Evolutionary conservation across 352 stramenopile genomes (phyloP).

Genomic region (Blastocystis sp.): DNA sequence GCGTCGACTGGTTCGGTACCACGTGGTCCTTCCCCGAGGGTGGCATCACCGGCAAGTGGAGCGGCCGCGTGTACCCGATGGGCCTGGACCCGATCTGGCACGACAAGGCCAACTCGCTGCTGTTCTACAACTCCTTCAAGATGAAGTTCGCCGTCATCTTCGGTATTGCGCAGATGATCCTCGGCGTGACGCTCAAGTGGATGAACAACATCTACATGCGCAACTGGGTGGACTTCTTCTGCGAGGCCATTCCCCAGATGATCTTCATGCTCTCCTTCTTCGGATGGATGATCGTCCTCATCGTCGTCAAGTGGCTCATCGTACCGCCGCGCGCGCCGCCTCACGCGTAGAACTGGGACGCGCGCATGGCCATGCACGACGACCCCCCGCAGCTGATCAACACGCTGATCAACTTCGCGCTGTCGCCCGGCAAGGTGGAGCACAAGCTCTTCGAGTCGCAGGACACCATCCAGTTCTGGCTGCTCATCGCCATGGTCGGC

Average conservation of each 20-base stretch:
- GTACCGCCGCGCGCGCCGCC: not conserved
- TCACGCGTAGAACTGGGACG: slow-evolving; percentile 84
- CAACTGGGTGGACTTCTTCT: slow-evolving; percentile 87
- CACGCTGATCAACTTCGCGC: slow-evolving; percentile 95
- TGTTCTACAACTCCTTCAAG: slow-evolving; percentile 99
- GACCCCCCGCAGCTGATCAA: slow-evolving; percentile 95
- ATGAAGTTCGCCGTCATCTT: slow-evolving; percentile 99
- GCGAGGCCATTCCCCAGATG: slow-evolving; percentile 95
- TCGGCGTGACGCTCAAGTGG: slow-evolving; percentile 90
- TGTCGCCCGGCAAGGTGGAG: slow-evolving; percentile 86
- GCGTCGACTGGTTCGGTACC: slow-evolving; percentile 91
- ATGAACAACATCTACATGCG: slow-evolving; percentile 93
- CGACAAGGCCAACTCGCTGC: slow-evolving; percentile 90
- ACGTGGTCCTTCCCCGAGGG: slow-evolving; percentile 85
- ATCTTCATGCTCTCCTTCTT: slow-evolving; percentile 93
- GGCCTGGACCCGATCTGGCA: slow-evolving; percentile 97
- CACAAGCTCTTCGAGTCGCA: slow-evolving; percentile 74
- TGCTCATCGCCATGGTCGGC: slow-evolving; percentile 88
- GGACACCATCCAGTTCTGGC: slow-evolving; percentile 78
- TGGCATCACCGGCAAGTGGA: slow-evolving; percentile 78
- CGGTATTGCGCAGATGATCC: slow-evolving; percentile 96
- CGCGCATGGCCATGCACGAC: slow-evolving; percentile 80
- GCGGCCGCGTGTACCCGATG: slow-evolving; percentile 90
- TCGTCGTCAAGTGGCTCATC: slow-evolving; percentile 98
- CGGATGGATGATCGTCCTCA: slow-evolving; percentile 97